phyloP scores from a whole-genome alignment of 2,329 filamentous ascomycete species.

The Nigrospora sphaerica region DNA sequence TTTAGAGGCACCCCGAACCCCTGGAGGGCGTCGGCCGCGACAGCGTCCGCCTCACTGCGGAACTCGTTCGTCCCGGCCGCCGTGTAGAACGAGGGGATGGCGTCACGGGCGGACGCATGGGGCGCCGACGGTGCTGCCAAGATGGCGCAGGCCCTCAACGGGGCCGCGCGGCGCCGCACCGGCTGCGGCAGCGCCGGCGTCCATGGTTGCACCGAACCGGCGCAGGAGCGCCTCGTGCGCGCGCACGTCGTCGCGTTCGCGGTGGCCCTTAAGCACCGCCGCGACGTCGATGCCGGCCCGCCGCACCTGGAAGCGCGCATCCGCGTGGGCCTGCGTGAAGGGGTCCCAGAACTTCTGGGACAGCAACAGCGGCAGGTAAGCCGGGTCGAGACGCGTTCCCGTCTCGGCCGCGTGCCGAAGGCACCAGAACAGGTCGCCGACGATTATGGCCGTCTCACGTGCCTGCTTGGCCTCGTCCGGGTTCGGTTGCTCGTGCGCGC shows the following conservation, averaged over 20 bases:
- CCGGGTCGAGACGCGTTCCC: conserved; percentile 1
- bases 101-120: neutral
- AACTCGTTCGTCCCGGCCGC: neutral
- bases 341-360: conserved; percentile 15
- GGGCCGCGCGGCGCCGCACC: neutral
- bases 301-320: conserved; percentile 9
- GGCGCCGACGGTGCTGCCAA: neutral
- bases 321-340: conserved; percentile 9
- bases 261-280: conserved; percentile 7
- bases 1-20: conserved; percentile 1
- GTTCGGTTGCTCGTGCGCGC: neutral
- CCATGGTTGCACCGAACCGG: conserved; percentile 9
- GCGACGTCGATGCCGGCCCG: conserved; percentile 17
- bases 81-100: neutral
- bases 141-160: neutral
- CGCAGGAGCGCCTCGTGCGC: conserved; percentile 18
- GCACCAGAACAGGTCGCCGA: conserved; percentile 15
- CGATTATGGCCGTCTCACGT: conserved; percentile 7
- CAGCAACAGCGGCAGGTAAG: conserved; percentile 14
- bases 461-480: neutral
- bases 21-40: conserved; percentile 1
- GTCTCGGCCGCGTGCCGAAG: conserved; percentile 7
- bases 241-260: conserved; percentile 3
- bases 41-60: neutral
- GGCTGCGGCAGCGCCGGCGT: neutral